These are phyloP conservation scores for Spathaspora arborariae DNA, from an alignment of 805 yeast genomes.

Conservation along the genomic window DNA sequence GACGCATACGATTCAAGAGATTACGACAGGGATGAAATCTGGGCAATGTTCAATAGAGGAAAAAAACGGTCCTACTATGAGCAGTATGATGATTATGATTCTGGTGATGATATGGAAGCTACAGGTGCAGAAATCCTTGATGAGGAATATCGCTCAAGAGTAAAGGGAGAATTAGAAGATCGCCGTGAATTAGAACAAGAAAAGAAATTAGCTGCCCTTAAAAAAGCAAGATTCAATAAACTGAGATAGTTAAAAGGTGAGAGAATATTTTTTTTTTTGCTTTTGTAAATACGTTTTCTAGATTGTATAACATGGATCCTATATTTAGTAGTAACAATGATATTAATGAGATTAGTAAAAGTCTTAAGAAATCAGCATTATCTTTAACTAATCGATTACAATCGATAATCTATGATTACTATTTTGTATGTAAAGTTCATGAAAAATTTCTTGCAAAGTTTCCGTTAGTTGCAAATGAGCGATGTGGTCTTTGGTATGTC, in stretches of 20 bases:
- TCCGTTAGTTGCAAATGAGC: constrained; percentile 67
- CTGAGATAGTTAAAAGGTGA: neutral
- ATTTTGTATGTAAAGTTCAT: constrained; percentile 39
- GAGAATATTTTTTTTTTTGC: neutral
- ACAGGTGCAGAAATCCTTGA: constrained; percentile 83
- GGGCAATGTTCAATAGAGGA: constrained; percentile 78
- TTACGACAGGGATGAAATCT: constrained; percentile 81
- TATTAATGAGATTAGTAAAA: constrained; percentile 32
- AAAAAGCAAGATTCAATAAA: constrained; percentile 12
- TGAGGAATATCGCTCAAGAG: constrained; percentile 72
- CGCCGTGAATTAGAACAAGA: constrained; percentile 62
- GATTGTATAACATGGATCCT: constrained; percentile 4
- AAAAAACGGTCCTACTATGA: constrained; percentile 45
- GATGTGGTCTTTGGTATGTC: constrained; percentile 88
- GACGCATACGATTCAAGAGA: constrained; percentile 22
- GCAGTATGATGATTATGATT: constrained; percentile 42
- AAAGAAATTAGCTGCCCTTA: constrained; percentile 34
- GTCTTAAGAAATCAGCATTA: constrained; percentile 46
- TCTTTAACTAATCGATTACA: constrained; percentile 59
- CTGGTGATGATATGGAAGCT: constrained; percentile 85
- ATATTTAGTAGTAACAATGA: constrained; percentile 7
- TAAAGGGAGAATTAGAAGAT: constrained; percentile 75
- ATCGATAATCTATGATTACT: constrained; percentile 64
- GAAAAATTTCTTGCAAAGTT: constrained; percentile 7
- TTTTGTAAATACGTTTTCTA: neutral